Percentiles rank a stretch among this genome's conserved stretches.
phyloP scores from a whole-genome alignment of 208 protist genomes.

The Angomonas ambiguus region DNA sequence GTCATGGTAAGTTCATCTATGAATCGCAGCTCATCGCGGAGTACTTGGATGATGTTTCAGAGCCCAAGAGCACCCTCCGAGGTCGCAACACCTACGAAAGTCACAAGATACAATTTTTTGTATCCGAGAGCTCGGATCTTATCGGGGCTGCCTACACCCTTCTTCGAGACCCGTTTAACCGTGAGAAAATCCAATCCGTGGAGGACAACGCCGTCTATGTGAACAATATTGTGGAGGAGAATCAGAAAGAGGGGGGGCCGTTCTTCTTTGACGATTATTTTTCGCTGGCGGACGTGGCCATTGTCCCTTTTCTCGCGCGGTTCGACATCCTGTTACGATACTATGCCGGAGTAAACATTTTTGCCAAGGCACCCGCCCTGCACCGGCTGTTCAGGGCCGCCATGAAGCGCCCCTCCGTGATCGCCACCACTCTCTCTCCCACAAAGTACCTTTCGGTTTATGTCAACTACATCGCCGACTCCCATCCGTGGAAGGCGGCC shows the following conservation, averaged over 20 bases:
- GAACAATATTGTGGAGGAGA: conserved; percentile 50
- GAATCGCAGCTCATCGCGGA: conserved; percentile 69
- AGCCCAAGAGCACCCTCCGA: conserved; percentile 26
- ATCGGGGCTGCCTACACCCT: conserved; percentile 38
- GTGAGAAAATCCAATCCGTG: conserved; percentile 44
- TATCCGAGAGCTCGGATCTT: conserved; percentile 53
- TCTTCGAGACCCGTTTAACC: conserved; percentile 47
- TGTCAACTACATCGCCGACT: conserved; percentile 26
- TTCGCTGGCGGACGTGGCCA: conserved; percentile 67
- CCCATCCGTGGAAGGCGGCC: conserved; percentile 28
- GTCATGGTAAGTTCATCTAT: conserved; percentile 38
- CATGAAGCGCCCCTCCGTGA: conserved; percentile 46
- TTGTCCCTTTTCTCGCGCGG: conserved; percentile 67
- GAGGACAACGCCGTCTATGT: conserved; percentile 58
- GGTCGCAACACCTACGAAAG: conserved; percentile 41
- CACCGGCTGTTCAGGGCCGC: conserved; percentile 48
- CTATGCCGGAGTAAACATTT: conserved; percentile 65
- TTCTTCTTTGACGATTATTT: conserved; percentile 69
- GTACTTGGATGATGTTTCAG: conserved; percentile 58
- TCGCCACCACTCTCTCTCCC: conserved; percentile 28
- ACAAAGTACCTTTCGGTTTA: conserved; percentile 21
- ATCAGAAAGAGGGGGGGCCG: conserved; percentile 41
- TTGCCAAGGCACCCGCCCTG: conserved; percentile 52
- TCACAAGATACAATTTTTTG: conserved; percentile 70
- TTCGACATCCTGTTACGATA: conserved; percentile 49